Evolutionary conservation across 345 rosid genomes (phyloP), one percentile per base, ranked within the genome.

Genomic region (Cardamine resedifolia): DNA sequence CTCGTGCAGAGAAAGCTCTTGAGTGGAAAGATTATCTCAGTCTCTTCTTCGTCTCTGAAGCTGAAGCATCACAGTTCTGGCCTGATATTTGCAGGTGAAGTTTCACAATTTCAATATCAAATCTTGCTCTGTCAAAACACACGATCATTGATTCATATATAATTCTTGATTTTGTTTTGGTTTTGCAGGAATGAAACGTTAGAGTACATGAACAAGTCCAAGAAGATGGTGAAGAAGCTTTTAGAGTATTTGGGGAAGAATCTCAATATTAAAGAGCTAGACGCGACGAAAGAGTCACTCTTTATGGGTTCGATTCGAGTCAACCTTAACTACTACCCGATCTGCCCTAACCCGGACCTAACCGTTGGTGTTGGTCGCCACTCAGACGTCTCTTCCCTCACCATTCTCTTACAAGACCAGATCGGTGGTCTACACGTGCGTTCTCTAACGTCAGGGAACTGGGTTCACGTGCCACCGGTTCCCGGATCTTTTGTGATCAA

Each of bases 11-110:
- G 74, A 75, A 72, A 64, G 85, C 83, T 56, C 67, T 86, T 3
- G 85, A 82, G 74, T 82, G 83, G 87, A 84, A 83, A 75, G 90
- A 86, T 68, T 83, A 76, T 28, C 83, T 80, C 3, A 82, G 90
- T 62, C 80, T 80, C 71, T 74, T 81, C 71, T 83, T 78, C 31
- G 83, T 80, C 34, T 81, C 87, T 7, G 81, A 80, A 5, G 81
- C 77, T 6, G 83, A 80, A 55, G 79, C 85, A 41, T 62, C 78
- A 38, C 70, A 82, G 52, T 52, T 74, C 3, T 78, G 85, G 85
- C 87, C 85, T 74, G 61, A 78, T 45, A 71, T 53, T 15, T 81
- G 85, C 86, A 82, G 70, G 84, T 81, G 49, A 62, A 47, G 5
- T 73, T 58, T 55, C 73, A 2, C 63, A 52, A 6, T 34, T 30